Evolutionary conservation across 805 yeast species (phyloP).

Genomic region (Saccharomycopsis amapae): DNA sequence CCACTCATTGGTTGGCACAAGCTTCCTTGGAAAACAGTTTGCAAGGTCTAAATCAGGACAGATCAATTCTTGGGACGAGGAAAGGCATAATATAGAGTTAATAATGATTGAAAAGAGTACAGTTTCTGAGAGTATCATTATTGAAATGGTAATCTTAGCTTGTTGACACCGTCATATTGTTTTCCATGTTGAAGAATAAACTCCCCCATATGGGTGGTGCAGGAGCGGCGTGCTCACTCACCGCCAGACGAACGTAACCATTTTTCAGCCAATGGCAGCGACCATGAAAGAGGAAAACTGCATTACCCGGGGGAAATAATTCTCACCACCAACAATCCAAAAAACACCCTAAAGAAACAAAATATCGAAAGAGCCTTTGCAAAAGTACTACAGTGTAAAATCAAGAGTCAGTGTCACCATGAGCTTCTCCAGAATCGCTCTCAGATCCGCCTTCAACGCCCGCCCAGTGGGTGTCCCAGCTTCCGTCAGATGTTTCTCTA

Average conservation of each 20-base stretch:
- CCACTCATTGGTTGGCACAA: constrained; percentile 66
- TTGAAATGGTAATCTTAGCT: too few relatives aligned
- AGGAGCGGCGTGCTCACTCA: neutral
- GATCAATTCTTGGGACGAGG: too few relatives aligned
- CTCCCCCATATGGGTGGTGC: too few relatives aligned
- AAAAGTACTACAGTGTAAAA: too few relatives aligned
- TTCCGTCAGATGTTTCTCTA: constrained; percentile 18
- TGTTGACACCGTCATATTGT: too few relatives aligned
- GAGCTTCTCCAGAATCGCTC: constrained; percentile 10
- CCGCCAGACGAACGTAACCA: too few relatives aligned
- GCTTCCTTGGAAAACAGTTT: constrained; percentile 58
- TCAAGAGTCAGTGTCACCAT: neutral
- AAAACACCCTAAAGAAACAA: neutral
- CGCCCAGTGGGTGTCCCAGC: constrained; percentile 12
- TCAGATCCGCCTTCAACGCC: constrained; percentile 10
- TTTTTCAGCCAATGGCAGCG: neutral
- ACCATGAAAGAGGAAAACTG: neutral
- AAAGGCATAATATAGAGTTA: too few relatives aligned
- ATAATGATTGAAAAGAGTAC: too few relatives aligned
- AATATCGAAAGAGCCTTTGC: too few relatives aligned
- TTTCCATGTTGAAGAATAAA: too few relatives aligned
- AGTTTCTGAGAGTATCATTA: too few relatives aligned
- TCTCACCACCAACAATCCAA: neutral
- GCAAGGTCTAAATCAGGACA: constrained; percentile 37
- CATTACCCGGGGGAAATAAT: neutral